Evolutionary conservation across 2,329 filamentous ascomycete species (phyloP).

Genomic region (Colletotrichum spaethianum): DNA sequence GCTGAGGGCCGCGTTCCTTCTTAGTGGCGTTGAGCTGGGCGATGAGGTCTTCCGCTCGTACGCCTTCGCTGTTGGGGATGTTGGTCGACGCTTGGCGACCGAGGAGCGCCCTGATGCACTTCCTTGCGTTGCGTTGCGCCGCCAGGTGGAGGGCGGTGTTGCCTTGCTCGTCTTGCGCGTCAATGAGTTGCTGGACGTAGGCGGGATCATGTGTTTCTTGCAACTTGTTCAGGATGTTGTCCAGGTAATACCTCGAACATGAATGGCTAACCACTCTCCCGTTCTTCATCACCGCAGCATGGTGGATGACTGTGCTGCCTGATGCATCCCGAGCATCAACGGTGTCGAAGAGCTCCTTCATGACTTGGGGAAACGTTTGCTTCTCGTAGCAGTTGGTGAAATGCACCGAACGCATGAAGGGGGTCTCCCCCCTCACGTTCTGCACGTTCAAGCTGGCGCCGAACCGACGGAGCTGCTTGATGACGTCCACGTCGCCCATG

Average conservation of each 20-base stretch:
- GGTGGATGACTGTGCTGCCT: slow-evolving; percentile 92
- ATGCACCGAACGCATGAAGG: slow-evolving; percentile 92
- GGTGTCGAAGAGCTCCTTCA: slow-evolving; percentile 87
- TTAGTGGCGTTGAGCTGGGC: slow-evolving; percentile 79
- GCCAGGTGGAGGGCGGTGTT: slow-evolving; percentile 86
- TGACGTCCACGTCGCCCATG: slow-evolving; percentile 95
- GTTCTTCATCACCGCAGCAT: slow-evolving; percentile 90
- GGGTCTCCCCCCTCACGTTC: slow-evolving; percentile 85
- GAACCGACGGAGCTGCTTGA: slow-evolving; percentile 87
- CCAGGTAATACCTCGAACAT: slow-evolving; percentile 93
- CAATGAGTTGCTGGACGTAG: slow-evolving; percentile 83
- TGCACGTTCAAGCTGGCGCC: slow-evolving; percentile 81
- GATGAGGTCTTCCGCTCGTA: slow-evolving; percentile 89
- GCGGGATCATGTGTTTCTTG: slow-evolving; percentile 82
- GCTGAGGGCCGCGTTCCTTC: slow-evolving; percentile 75
- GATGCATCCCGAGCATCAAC: slow-evolving; percentile 84
- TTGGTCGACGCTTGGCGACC: slow-evolving; percentile 87
- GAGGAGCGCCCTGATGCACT: slow-evolving; percentile 86
- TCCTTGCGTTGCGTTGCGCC: slow-evolving; percentile 87
- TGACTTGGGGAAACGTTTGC: slow-evolving; percentile 87
- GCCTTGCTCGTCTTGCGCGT: slow-evolving; percentile 86
- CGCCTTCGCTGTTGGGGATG: slow-evolving; percentile 84
- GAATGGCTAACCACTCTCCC: slow-evolving; percentile 86
- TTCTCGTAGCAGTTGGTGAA: slow-evolving; percentile 99
- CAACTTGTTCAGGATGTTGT: slow-evolving; percentile 90